Evolutionary conservation across 139 green algal genomes (phyloP).

Genomic region (Desmodesmus armatus): DNA sequence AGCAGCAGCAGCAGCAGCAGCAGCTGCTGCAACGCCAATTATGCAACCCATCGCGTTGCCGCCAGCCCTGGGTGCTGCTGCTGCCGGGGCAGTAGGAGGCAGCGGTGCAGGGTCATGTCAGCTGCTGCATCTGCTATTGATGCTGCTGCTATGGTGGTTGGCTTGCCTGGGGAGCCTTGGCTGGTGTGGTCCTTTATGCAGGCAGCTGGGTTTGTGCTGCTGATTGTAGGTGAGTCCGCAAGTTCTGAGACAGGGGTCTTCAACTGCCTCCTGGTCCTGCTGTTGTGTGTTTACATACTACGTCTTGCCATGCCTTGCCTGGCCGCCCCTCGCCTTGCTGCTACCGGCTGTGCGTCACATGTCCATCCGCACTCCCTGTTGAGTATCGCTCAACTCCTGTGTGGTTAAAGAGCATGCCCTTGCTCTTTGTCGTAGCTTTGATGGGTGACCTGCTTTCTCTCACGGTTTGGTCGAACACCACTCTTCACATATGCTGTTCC

Average conservation of each 20-base stretch:
- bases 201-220: slow-evolving; percentile 28
- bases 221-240: slow-evolving; percentile 5
- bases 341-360: not conserved
- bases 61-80: not conserved
- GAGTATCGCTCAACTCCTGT: not conserved
- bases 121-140: not conserved
- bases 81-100: not conserved
- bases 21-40: too few species aligned
- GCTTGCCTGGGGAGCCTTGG: slow-evolving; percentile 33
- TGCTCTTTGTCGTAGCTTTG: not conserved
- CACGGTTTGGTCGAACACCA: too few species aligned
- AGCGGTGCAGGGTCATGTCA: too few species aligned
- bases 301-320: not conserved
- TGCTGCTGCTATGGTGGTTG: not conserved
- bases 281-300: not conserved
- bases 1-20: too few species aligned
- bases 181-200: slow-evolving; percentile 33
- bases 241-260: not conserved
- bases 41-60: too few species aligned
- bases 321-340: not conserved
- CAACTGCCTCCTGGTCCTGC: not conserved
- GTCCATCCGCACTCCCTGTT: not conserved
- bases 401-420: not conserved
- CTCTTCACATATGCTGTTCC: not conserved
- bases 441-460: not conserved